Evolutionary conservation across 2,329 filamentous ascomycete species (phyloP), one percentile per base, ranked within the genome.

Genomic region (Cladosporium sp.): DNA sequence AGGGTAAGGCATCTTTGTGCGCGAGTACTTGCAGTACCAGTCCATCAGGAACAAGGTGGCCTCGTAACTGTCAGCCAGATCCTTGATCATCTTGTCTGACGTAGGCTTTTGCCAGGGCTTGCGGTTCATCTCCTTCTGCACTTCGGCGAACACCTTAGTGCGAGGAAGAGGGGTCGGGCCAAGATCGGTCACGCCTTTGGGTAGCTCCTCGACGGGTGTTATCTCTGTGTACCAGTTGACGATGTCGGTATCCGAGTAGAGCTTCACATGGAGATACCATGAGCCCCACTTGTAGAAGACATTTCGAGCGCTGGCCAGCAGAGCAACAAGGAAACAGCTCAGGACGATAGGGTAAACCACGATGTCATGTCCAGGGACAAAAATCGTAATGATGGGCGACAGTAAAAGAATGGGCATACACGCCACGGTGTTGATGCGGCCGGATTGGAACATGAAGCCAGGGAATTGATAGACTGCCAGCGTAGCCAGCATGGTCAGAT

Each of bases 261-360:
- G 78, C 57, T 81, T 80, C 51, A 86, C 81, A 49, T 81, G 80
- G 62, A 80, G 75, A 67, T 82, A 80, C 86, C 86, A 89, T 2
- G 81, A 84, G 4, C 84, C 83, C 87, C 87, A 89, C 68, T 84
- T 81, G 25, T 83, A 82, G 43, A 82, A 82, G 6, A 86, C 80
- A 1, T 77, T 77, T n/a, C 85, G 80, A 66, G 86, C 82, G 11
- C 83, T 83, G 23, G 85, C 70, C 1, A 87, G 69, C 1, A 88
- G 78, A 6, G 82, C 70, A 10, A 77, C 70, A 5, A 88, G 78
- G 69, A 88, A 87, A 3, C 80, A 67, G 64, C 83, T 87, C 1
- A 87, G 76, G 1, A 87, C 77, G 2, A 80, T 77, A 1, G 87
- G 79, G 69, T 89, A 89, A 32, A 89, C 81, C 28, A 80, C 76